These are phyloP conservation scores for Aspergillus avenaceus DNA, from an alignment of 495 filamentous ascomycete species.

Conservation along the genomic window DNA sequence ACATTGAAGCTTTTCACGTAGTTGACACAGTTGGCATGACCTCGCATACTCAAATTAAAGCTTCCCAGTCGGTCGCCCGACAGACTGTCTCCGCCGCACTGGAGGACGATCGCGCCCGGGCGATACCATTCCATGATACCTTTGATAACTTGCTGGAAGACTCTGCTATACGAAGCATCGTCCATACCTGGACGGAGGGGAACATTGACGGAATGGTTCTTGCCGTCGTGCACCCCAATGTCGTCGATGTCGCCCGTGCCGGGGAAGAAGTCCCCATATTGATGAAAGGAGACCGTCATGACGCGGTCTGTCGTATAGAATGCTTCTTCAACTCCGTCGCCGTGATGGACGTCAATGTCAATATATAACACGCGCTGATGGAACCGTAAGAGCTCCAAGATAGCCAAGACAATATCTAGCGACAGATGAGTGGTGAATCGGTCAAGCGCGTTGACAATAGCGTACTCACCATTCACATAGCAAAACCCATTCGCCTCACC, in stretches of 20 bases:
- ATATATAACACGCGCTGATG: conserved; percentile 94
- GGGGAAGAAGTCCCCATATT: conserved; percentile 98
- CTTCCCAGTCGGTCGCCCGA: conserved; percentile 93
- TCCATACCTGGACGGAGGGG: conserved; percentile 95
- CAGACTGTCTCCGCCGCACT: conserved; percentile 93
- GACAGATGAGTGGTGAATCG: conserved; percentile 6
- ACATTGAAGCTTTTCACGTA: conserved; percentile 91
- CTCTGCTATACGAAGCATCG: conserved; percentile 83
- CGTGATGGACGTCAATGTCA: conserved; percentile 98
- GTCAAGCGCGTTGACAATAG: background rate
- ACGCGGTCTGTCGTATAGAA: conserved; percentile 97
- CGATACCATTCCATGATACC: conserved; percentile 95
- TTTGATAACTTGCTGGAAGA: conserved; percentile 92
- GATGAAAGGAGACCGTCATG: conserved; percentile 98
- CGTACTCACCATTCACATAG: conserved; percentile 81
- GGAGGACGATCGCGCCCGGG: conserved; percentile 90
- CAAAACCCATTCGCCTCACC: conserved; percentile 98
- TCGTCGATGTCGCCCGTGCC: conserved; percentile 95
- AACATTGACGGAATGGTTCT: conserved; percentile 95
- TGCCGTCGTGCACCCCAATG: conserved; percentile 87
- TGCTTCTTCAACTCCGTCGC: conserved; percentile 95
- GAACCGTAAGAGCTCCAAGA: conserved; percentile 90
- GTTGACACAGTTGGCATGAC: conserved; percentile 95
- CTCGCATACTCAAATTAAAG: conserved; percentile 98
- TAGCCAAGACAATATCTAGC: conserved; percentile 91